Evolutionary conservation across 345 rosid species (phyloP).

Genomic region (Pelargonium nanum): DNA sequence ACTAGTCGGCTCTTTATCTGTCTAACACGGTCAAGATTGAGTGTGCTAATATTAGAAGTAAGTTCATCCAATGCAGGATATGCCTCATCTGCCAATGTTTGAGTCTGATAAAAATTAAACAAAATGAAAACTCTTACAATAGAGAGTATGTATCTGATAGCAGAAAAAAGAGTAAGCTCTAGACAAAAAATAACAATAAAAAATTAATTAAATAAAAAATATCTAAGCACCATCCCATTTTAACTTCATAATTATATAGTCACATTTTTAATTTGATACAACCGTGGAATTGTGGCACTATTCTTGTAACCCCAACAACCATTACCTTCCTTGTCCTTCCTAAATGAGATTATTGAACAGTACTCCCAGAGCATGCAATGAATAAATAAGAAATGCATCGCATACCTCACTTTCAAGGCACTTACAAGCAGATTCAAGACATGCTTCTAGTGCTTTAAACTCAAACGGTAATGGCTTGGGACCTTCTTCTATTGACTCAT

Average conservation of each 20-base stretch:
- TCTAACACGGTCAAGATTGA: constrained; percentile 63
- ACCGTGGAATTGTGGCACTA: too few relatives aligned
- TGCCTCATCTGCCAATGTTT: constrained; percentile 61
- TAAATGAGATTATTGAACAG: not conserved
- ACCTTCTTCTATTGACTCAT: constrained; percentile 6
- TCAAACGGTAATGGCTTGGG: constrained; percentile 52
- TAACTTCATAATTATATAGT: too few relatives aligned
- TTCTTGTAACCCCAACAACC: too few relatives aligned
- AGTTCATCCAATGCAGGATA: constrained; percentile 78
- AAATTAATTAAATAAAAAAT: too few relatives aligned
- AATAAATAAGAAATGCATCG: not conserved
- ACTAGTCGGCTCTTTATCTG: constrained; percentile 71
- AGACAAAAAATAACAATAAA: not conserved
- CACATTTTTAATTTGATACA: too few relatives aligned
- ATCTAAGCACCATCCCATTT: too few relatives aligned
- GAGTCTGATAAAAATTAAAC: constrained; percentile 28
- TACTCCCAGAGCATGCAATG: not conserved
- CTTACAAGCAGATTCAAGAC: constrained; percentile 64
- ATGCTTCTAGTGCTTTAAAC: constrained; percentile 65
- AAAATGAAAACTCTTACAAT: not conserved
- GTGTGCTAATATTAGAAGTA: constrained; percentile 69
- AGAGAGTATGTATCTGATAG: too few relatives aligned
- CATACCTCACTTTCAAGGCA: constrained; percentile 65
- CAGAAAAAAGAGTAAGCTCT: not conserved
- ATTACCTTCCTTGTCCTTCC: too few relatives aligned